phyloP scores from a whole-genome alignment of 2,329 filamentous ascomycete species.

The Aspergillus jensenii region DNA sequence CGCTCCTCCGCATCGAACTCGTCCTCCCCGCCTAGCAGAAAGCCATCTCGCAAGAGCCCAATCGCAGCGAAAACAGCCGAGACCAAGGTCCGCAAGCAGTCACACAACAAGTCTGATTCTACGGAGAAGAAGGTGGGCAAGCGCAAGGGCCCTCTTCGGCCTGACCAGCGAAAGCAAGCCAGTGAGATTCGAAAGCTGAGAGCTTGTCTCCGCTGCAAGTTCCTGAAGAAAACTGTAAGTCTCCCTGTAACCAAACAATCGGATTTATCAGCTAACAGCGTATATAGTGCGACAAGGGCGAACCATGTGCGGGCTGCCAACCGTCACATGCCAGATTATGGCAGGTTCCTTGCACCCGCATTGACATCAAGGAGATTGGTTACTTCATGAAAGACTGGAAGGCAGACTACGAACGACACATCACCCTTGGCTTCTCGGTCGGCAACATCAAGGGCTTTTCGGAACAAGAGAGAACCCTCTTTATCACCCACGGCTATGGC shows the following conservation, averaged over 20 bases:
- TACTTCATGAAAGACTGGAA: conserved; percentile 99
- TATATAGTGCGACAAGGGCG: conserved; percentile 79
- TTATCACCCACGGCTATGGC: conserved; percentile 95
- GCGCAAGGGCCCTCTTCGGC: conserved; percentile 82
- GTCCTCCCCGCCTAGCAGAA: conserved; percentile 65
- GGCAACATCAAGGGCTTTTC: conserved; percentile 90
- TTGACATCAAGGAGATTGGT: conserved; percentile 97
- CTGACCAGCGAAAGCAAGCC: conserved; percentile 93
- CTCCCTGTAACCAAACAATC: not conserved
- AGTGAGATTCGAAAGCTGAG: conserved; percentile 94
- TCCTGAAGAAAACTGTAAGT: conserved; percentile 84
- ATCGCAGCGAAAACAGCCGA: conserved; percentile 79
- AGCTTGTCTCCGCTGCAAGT: conserved; percentile 94
- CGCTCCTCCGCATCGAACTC: conserved; percentile 61
- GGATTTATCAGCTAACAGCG: not conserved
- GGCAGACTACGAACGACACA: conserved; percentile 90
- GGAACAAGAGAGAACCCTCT: conserved; percentile 65
- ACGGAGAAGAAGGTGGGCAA: conserved; percentile 92
- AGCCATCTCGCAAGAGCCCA: conserved; percentile 68
- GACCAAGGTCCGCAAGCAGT: conserved; percentile 75
- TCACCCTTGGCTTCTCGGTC: conserved; percentile 81
- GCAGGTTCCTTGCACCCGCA: conserved; percentile 96
- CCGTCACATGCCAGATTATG: conserved; percentile 92
- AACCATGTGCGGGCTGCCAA: conserved; percentile 92
- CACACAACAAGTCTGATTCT: conserved; percentile 75